Percentiles rank a stretch among this genome's conserved stretches.
Evolutionary conservation across 495 filamentous ascomycete species (phyloP).

Genomic region (Sabuloglossum arenarium): DNA sequence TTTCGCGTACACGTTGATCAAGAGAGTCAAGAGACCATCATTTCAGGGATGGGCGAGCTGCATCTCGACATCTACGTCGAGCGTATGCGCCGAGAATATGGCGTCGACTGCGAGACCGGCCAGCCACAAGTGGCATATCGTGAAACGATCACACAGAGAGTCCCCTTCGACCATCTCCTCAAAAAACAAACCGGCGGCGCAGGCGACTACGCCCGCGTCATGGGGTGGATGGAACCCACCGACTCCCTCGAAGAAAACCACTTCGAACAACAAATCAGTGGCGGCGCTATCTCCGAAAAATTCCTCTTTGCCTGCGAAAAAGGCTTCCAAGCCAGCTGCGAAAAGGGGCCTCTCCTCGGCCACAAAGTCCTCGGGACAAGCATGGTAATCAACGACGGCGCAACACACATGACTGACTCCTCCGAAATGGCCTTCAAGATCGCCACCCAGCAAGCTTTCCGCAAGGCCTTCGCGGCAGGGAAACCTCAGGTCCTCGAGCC

Average conservation of each 20-base stretch:
- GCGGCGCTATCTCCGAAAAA: conserved; percentile 88
- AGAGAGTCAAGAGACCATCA: conserved; percentile 88
- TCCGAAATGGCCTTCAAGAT: conserved; percentile 97
- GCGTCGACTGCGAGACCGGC: conserved; percentile 84
- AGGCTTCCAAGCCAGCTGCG: conserved; percentile 69
- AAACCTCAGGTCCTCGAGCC: conserved; percentile 76
- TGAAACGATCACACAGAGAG: conserved; percentile 62
- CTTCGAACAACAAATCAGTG: conserved; percentile 72
- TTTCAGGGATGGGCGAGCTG: conserved; percentile 95
- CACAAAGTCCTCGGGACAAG: conserved; percentile 76
- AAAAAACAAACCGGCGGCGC: conserved; percentile 94
- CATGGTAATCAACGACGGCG: conserved; percentile 93
- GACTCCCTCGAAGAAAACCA: conserved; percentile 47
- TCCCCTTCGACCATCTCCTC: conserved; percentile 79
- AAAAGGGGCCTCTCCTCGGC: conserved; percentile 79
- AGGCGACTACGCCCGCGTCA: conserved; percentile 87
- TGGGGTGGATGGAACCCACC: conserved; percentile 83
- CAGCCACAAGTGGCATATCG: conserved; percentile 95
- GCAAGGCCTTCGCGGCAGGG: conserved; percentile 70
- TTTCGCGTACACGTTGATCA: conserved; percentile 85
- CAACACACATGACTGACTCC: conserved; percentile 95
- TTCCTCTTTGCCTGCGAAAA: conserved; percentile 92
- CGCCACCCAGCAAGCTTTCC: conserved; percentile 91
- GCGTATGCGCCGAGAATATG: conserved; percentile 94
- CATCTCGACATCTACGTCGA: conserved; percentile 97